A percentile compares a stretch with the other conserved stretches of the same genome.
Evolutionary conservation across 352 stramenopile genomes (phyloP).

Genomic region (Phytophthora niederhauseri): DNA sequence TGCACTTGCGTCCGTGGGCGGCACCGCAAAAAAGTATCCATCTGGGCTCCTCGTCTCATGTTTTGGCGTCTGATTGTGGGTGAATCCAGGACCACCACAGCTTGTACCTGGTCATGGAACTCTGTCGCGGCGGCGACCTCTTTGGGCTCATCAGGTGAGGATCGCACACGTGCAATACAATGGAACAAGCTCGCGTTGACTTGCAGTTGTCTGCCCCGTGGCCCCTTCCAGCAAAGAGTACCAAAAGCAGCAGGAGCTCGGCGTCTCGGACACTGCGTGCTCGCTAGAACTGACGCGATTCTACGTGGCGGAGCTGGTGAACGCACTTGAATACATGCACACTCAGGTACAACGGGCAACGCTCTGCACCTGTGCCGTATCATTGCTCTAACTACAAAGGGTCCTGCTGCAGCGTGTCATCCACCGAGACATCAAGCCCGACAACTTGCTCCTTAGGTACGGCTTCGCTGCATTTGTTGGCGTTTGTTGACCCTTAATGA

Average conservation of each 20-base stretch:
- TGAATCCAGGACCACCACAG: conserved; percentile 76
- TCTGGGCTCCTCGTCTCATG: conserved; percentile 35
- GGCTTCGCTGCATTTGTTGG: background rate
- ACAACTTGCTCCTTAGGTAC: conserved; percentile 89
- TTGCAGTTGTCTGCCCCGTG: conserved; percentile 13
- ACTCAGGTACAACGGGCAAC: conserved; percentile 59
- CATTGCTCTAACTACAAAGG: conserved; percentile 9
- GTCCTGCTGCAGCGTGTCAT: conserved; percentile 86
- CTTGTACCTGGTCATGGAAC: conserved; percentile 90
- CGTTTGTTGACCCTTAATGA: background rate
- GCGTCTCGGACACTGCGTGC: conserved; percentile 67
- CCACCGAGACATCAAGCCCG: conserved; percentile 96
- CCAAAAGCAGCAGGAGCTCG: conserved; percentile 59
- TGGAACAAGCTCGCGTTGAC: background rate
- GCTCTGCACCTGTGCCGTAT: background rate
- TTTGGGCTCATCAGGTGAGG: conserved; percentile 78
- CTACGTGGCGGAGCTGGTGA: conserved; percentile 93
- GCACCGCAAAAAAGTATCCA: conserved; percentile 13
- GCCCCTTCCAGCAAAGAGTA: conserved; percentile 43
- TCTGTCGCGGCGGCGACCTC: conserved; percentile 84
- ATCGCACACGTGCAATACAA: background rate
- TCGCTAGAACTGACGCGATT: conserved; percentile 87
- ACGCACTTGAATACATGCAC: conserved; percentile 96
- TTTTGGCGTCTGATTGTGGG: conserved; percentile 22
- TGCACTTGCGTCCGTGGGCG: background rate